A percentile compares a stretch with the other conserved stretches of the same genome.
Evolutionary conservation across 169 alveolate species (phyloP).

Genomic region (Plasmodium cynomolgi): DNA sequence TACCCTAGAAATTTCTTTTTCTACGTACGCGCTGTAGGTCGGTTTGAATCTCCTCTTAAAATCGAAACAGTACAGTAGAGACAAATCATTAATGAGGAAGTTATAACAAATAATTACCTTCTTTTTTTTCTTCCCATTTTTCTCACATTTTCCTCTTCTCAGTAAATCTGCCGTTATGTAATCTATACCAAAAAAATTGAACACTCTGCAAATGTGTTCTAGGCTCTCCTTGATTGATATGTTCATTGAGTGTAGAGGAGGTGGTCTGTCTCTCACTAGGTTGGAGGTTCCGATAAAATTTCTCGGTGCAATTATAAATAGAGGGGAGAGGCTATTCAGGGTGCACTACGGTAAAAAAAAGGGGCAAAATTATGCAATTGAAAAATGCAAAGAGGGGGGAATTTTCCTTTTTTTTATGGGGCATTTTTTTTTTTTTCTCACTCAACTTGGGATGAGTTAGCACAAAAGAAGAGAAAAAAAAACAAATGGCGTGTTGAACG

Average conservation of each 20-base stretch:
- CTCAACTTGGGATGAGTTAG: not conserved
- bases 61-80: conserved; percentile 40
- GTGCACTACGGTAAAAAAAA: not conserved
- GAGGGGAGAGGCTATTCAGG: not conserved
- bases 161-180: conserved; percentile 54
- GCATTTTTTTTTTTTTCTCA: not conserved
- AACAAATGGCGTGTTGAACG: not conserved
- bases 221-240: conserved; percentile 61
- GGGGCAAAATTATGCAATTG: not conserved
- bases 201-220: conserved; percentile 63
- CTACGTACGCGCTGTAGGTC: conserved; percentile 39
- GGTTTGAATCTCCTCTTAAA: conserved; percentile 65
- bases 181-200: conserved; percentile 49
- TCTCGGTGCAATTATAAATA: not conserved
- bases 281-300: not conserved
- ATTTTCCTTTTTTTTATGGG: not conserved
- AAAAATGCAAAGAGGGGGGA: not conserved
- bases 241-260: conserved; percentile 6
- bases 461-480: not conserved
- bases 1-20: conserved; percentile 25
- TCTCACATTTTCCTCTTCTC: conserved; percentile 57
- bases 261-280: not conserved
- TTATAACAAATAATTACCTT: conserved; percentile 29
- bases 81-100: conserved; percentile 56
- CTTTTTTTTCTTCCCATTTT: conserved; percentile 15